Base-by-base conservation (phyloP, 352 stramenopile species). In the Lagenidium sp. region DNA sequence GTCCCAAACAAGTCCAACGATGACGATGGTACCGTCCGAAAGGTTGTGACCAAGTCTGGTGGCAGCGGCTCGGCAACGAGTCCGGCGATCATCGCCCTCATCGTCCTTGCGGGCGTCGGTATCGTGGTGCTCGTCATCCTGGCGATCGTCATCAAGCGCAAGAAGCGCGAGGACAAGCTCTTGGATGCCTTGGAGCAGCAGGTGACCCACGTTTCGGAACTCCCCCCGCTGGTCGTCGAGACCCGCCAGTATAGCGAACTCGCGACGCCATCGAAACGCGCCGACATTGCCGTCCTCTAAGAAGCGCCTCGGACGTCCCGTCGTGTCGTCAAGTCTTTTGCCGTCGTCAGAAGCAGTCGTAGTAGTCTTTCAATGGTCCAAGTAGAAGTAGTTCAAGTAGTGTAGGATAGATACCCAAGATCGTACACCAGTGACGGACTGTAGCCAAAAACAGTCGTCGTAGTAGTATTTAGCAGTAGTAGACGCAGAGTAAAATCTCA, bases 231-330 rank as follows among this genome's bases (percentile, higher is more conserved):
- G 8, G 29, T 55, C 19, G 44, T 53, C 19, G 26, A 38, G 31
- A 43, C 40, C 54, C 53, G 24, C 21, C 60, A 54, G 50, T 64
- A 62, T 50, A 46, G 51, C 20, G 49, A 57, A 35, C 39, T 67
- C 24, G n/a, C 22, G 10, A 55, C 58, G 41, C 58, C 50, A 3
- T 50, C 47, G 22, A 29, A 20, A 7, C 42, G 29, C 11, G 43
- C 53, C 4, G 53, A 62, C 34, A 62, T 50, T 20, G 53, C 47
- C 11, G 18, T 44, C 20, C 47, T 48, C 26, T 62, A 30, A 62
- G n/a, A n/a, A n/a, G n/a, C n/a, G n/a, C n/a, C n/a, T n/a, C n/a
- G n/a, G n/a, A n/a, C n/a, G n/a, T n/a, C n/a, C n/a, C n/a, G n/a
- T n/a, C n/a, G n/a, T n/a, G n/a, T n/a, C n/a, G n/a, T n/a, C n/a